Percentiles rank a stretch among this genome's conserved stretches.
Evolutionary conservation across 2,329 filamentous ascomycete species (phyloP).

Genomic region (Xylariales sp.): DNA sequence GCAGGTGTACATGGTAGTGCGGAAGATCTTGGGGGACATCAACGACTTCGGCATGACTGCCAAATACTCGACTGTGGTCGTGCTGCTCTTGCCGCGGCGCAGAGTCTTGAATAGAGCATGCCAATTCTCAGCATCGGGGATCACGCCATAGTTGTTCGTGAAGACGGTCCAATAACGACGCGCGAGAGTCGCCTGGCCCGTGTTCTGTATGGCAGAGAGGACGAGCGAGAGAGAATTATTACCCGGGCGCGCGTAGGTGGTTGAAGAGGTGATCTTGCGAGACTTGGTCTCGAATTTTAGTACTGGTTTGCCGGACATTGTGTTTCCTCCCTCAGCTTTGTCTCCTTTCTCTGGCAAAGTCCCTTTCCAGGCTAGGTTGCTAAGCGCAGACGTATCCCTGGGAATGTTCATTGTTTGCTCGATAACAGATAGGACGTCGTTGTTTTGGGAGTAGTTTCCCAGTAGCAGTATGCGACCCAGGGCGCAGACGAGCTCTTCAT

Average conservation of each 20-base stretch:
- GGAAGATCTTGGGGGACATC: constrained; percentile 53
- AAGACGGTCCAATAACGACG: constrained; percentile 74
- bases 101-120: constrained; percentile 64
- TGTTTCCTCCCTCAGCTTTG: constrained; percentile 1
- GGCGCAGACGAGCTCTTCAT: constrained; percentile 72
- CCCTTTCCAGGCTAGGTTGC: constrained; percentile 6
- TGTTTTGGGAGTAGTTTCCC: constrained; percentile 58
- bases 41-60: constrained; percentile 42
- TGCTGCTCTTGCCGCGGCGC: constrained; percentile 60
- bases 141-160: constrained; percentile 54
- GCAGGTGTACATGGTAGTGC: constrained; percentile 70
- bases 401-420: constrained; percentile 77
- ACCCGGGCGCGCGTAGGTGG: constrained; percentile 41
- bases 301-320: neutral
- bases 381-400: constrained; percentile 38
- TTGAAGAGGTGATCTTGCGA: constrained; percentile 16
- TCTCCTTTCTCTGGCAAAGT: neutral
- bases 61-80: constrained; percentile 56
- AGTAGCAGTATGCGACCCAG: constrained; percentile 77
- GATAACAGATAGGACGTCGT: constrained; percentile 70
- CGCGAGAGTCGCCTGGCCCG: constrained; percentile 58
- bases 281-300: constrained; percentile 7
- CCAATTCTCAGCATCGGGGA: constrained; percentile 69
- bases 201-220: constrained; percentile 57
- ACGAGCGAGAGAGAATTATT: constrained; percentile 64